These are phyloP conservation scores for Macrolepiota dolichaula DNA, from an alignment of 768 basidiomycete genomes.

Conservation along the genomic window DNA sequence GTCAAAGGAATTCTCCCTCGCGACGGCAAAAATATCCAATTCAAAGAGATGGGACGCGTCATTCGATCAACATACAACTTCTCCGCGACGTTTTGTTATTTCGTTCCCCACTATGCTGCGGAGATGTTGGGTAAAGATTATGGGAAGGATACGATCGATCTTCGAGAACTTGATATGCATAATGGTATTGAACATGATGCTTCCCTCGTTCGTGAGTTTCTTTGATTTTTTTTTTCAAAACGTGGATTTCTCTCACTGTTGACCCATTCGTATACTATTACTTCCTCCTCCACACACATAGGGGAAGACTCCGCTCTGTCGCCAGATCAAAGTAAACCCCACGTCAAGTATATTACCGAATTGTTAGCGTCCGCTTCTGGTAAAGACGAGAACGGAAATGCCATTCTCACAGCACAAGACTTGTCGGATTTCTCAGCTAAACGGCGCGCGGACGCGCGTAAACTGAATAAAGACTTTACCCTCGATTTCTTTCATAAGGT, in stretches of 20 bases:
- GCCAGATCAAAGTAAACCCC: slow-evolving; percentile 51
- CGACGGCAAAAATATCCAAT: slow-evolving; percentile 66
- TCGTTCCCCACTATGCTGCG: slow-evolving; percentile 61
- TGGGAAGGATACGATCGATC: slow-evolving; percentile 55
- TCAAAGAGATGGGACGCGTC: slow-evolving; percentile 40
- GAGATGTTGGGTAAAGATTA: slow-evolving; percentile 55
- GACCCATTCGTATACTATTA: background rate
- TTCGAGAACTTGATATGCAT: slow-evolving; percentile 67
- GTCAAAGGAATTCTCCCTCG: slow-evolving; percentile 59
- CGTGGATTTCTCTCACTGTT: background rate
- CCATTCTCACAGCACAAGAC: slow-evolving; percentile 51
- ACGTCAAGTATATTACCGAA: slow-evolving; percentile 49
- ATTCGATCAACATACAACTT: slow-evolving; percentile 68
- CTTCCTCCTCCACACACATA: slow-evolving; percentile 20
- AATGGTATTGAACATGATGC: slow-evolving; percentile 76
- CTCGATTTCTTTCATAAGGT: slow-evolving; percentile 48
- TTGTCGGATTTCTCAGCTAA: slow-evolving; percentile 54
- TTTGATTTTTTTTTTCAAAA: too few species aligned
- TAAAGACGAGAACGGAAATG: slow-evolving; percentile 44
- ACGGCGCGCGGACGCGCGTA: slow-evolving; percentile 55
- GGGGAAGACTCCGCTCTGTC: slow-evolving; percentile 48
- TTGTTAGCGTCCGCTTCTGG: slow-evolving; percentile 59
- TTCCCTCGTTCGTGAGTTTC: slow-evolving; percentile 54
- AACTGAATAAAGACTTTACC: slow-evolving; percentile 55
- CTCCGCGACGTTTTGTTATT: slow-evolving; percentile 60